Percentiles rank a stretch among this genome's conserved stretches.
These are phyloP conservation scores for Zygoascus hellenicus DNA, from an alignment of 1,139 yeast genomes.

Conservation along the genomic window DNA sequence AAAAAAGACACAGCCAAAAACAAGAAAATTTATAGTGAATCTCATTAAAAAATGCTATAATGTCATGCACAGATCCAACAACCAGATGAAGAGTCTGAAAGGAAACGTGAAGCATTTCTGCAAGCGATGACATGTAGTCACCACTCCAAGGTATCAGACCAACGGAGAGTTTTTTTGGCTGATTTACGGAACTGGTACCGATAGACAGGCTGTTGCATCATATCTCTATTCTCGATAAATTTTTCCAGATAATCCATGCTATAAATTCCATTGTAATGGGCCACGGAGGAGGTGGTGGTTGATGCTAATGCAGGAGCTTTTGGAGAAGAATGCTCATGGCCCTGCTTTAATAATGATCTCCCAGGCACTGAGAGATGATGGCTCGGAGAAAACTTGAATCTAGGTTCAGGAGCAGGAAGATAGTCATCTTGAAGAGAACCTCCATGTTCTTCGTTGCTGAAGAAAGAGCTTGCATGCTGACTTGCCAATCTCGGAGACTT, in stretches of 20 bases:
- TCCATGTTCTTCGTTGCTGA: not conserved
- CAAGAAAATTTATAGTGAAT: too few species aligned
- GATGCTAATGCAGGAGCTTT: not conserved
- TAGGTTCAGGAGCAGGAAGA: not conserved
- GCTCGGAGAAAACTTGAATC: not conserved
- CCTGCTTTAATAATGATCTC: not conserved
- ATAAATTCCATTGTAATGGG: conserved; percentile 20
- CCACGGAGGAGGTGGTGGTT: too few species aligned
- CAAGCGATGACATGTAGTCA: not conserved
- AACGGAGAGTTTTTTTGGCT: conserved; percentile 6
- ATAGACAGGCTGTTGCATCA: conserved; percentile 1
- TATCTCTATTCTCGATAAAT: conserved; percentile 9
- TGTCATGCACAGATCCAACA: too few species aligned
- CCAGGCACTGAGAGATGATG: not conserved
- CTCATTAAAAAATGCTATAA: too few species aligned
- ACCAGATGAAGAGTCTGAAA: too few species aligned
- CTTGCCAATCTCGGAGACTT: not conserved
- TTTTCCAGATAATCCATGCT: conserved; percentile 20
- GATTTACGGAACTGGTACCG: not conserved
- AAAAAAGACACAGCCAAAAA: too few species aligned
- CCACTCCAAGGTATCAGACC: conserved; percentile 14
- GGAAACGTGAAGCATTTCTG: too few species aligned
- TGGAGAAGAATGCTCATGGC: not conserved
- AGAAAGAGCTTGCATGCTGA: not conserved
- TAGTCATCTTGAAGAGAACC: not conserved